A percentile compares a stretch with the other conserved stretches of the same genome.
Evolutionary conservation across 2,329 filamentous ascomycete genomes (phyloP).

Genomic region (Elsinoe australis): DNA sequence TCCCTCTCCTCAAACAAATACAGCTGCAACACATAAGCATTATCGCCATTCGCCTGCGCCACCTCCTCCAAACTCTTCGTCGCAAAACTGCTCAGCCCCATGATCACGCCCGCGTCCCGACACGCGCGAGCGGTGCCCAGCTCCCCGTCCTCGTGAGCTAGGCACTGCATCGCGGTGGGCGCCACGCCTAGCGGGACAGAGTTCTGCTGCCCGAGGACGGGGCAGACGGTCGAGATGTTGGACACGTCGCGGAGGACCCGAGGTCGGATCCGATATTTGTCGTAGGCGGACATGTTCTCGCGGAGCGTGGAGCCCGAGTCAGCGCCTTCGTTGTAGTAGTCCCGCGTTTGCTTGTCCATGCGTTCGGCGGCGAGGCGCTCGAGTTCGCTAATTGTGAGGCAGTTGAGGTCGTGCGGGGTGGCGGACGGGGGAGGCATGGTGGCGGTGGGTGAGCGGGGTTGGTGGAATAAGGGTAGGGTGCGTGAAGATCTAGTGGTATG

Average conservation of each 20-base stretch:
- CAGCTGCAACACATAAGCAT: conserved; percentile 48
- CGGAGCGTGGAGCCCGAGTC: conserved; percentile 32
- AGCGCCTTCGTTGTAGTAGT: conserved; percentile 36
- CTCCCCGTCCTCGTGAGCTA: conserved; percentile 49
- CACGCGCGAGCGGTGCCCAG: conserved; percentile 44
- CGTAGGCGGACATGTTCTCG: conserved; percentile 49
- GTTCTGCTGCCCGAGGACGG: conserved; percentile 40
- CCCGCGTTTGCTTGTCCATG: conserved; percentile 35
- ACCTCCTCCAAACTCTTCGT: conserved; percentile 48
- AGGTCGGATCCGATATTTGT: conserved; percentile 37
- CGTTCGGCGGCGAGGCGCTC: conserved; percentile 31
- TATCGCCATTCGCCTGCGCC: conserved; percentile 30
- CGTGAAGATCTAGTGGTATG: background rate
- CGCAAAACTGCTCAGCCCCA: conserved; percentile 46
- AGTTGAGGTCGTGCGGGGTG: conserved; percentile 32
- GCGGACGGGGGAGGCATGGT: conserved; percentile 18
- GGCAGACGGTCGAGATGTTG: conserved; percentile 35
- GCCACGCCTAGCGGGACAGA: conserved; percentile 48
- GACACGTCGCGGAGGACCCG: conserved; percentile 38
- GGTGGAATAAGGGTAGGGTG: background rate
- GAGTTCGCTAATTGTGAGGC: conserved; percentile 38
- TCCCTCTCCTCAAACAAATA: conserved; percentile 47
- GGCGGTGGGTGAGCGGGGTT: background rate
- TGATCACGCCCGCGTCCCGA: conserved; percentile 37
- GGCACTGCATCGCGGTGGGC: conserved; percentile 47